These are phyloP conservation scores for Trypanosoma caninum DNA, from an alignment of 208 protist species.

Conservation along the genomic window DNA sequence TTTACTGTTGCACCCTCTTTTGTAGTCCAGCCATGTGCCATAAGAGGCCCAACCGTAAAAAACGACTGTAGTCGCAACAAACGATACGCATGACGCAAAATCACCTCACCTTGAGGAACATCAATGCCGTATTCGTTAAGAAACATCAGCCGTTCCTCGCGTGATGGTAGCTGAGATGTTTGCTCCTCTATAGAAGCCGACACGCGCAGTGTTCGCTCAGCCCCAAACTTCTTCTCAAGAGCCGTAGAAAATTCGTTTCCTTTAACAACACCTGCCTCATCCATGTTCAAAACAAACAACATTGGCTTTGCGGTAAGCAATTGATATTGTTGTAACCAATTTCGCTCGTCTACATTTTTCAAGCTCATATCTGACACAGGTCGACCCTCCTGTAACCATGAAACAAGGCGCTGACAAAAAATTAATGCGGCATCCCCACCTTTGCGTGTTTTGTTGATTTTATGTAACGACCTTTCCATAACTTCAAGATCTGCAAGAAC, in stretches of 20 bases:
- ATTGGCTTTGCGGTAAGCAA: slow-evolving; percentile 80
- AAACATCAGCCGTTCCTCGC: slow-evolving; percentile 73
- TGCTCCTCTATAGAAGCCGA: slow-evolving; percentile 81
- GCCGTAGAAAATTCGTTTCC: slow-evolving; percentile 51
- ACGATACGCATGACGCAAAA: slow-evolving; percentile 56
- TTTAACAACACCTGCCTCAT: slow-evolving; percentile 45
- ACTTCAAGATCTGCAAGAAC: slow-evolving; percentile 77
- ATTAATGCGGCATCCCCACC: slow-evolving; percentile 31
- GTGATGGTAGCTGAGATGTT: slow-evolving; percentile 53
- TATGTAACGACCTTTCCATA: slow-evolving; percentile 59
- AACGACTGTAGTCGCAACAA: slow-evolving; percentile 76
- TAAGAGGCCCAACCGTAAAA: slow-evolving; percentile 85
- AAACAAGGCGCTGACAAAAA: slow-evolving; percentile 41
- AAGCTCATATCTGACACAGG: slow-evolving; percentile 32
- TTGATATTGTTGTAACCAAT: slow-evolving; percentile 48
- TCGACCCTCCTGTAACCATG: slow-evolving; percentile 48
- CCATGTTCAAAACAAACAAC: slow-evolving; percentile 86
- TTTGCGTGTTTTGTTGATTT: slow-evolving; percentile 43
- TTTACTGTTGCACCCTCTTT: slow-evolving; percentile 41
- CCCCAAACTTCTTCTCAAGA: slow-evolving; percentile 62
- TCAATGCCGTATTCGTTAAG: slow-evolving; percentile 76
- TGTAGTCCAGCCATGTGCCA: slow-evolving; percentile 76
- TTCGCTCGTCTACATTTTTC: slow-evolving; percentile 25
- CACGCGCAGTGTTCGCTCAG: slow-evolving; percentile 55
- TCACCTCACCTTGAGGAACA: slow-evolving; percentile 52